A percentile compares a stretch with the other conserved stretches of the same genome.
Evolutionary conservation across 805 yeast genomes (phyloP).

Genomic region (Ogataea zsoltii): DNA sequence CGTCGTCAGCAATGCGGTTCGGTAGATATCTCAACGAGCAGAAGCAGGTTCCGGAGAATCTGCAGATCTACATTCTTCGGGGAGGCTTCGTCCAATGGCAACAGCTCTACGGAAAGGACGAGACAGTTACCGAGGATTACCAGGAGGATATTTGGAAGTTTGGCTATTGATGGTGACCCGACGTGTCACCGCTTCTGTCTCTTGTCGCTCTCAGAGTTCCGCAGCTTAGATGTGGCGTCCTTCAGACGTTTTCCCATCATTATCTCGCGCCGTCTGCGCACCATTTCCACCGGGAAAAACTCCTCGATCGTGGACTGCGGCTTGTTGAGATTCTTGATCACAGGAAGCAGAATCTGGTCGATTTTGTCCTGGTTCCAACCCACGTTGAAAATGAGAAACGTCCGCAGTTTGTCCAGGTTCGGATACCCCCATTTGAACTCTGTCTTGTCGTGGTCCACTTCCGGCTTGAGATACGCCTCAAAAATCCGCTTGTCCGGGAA

Average conservation of each 20-base stretch:
- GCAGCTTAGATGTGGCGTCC: constrained; percentile 55
- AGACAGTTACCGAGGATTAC: constrained; percentile 60
- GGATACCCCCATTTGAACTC: constrained; percentile 90
- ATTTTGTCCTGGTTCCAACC: constrained; percentile 80
- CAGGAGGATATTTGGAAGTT: constrained; percentile 41
- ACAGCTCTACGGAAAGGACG: constrained; percentile 65
- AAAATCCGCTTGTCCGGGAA: constrained; percentile 73
- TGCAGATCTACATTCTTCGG: constrained; percentile 60
- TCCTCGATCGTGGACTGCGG: constrained; percentile 66
- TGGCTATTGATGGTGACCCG: constrained; percentile 22
- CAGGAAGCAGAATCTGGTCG: constrained; percentile 83
- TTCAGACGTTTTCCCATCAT: constrained; percentile 61
- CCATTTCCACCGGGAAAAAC: constrained; percentile 63
- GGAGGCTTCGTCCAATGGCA: constrained; percentile 94
- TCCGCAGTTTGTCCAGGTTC: constrained; percentile 74
- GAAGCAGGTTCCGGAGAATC: constrained; percentile 16
- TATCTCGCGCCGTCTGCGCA: constrained; percentile 46
- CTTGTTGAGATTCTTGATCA: constrained; percentile 75
- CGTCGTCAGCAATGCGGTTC: constrained; percentile 73
- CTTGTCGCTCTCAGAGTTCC: constrained; percentile 16
- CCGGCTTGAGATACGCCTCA: constrained; percentile 77
- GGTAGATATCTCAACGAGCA: constrained; percentile 44
- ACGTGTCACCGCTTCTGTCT: background rate
- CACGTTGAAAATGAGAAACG: constrained; percentile 64
- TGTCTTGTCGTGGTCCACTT: constrained; percentile 79